Evolutionary conservation across 495 filamentous ascomycete genomes (phyloP).

Genomic region (Saxophila tyrrhenica): DNA sequence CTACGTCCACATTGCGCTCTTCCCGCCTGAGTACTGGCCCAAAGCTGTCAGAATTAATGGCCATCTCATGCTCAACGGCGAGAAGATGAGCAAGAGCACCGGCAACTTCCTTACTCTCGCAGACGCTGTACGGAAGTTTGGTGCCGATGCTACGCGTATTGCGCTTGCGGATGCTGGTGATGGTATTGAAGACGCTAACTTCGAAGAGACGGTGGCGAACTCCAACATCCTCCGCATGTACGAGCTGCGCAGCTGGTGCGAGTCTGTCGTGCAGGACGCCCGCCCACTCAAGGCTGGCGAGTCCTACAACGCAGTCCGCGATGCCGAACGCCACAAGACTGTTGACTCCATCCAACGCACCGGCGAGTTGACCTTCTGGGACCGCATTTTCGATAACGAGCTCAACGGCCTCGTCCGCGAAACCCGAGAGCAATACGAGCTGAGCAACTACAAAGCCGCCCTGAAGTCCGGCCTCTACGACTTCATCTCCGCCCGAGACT

Average conservation of each 20-base stretch:
- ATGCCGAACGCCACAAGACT: conserved; percentile 46
- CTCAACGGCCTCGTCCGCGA: conserved; percentile 73
- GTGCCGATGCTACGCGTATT: conserved; percentile 83
- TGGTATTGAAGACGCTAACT: conserved; percentile 91
- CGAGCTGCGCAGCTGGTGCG: conserved; percentile 83
- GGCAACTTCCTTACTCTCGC: conserved; percentile 92
- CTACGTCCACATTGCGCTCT: conserved; percentile 87
- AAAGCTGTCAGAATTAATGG: conserved; percentile 75
- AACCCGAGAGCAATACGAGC: conserved; percentile 62
- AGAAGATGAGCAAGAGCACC: conserved; percentile 94
- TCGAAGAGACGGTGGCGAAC: conserved; percentile 89
- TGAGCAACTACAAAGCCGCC: conserved; percentile 78
- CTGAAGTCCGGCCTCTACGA: conserved; percentile 87
- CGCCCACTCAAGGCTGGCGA: conserved; percentile 21
- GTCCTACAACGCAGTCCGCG: conserved; percentile 29
- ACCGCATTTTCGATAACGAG: conserved; percentile 86
- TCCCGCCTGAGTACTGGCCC: conserved; percentile 78
- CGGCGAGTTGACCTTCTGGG: conserved; percentile 66
- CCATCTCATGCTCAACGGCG: conserved; percentile 84
- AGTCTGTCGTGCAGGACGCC: conserved; percentile 55
- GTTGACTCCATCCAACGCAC: conserved; percentile 41
- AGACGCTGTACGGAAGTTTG: conserved; percentile 81
- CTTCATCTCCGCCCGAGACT: conserved; percentile 72
- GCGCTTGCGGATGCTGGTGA: conserved; percentile 92
- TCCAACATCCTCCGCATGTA: conserved; percentile 76